Base-by-base conservation (phyloP, 192 early-diverging fungal genomes). In the Funneliformis mosseae region DNA sequence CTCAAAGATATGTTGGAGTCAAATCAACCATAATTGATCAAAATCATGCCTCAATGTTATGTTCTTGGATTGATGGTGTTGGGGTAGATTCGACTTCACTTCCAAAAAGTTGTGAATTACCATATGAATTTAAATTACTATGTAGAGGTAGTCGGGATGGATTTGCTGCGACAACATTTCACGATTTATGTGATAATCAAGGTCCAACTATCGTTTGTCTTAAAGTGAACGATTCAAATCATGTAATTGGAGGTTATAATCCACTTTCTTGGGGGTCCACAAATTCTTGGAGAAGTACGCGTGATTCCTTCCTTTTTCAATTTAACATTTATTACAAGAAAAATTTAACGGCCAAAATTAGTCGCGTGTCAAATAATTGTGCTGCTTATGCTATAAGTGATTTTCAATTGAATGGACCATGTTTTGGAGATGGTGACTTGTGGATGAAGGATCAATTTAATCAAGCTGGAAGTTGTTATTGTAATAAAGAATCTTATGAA, bases 401-500 rank as follows among this genome's bases (percentile, higher is more conserved):
- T 61, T 45, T 18, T 42, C 39, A 77, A 45, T 21, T 4, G 10
- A 4, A 25, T 25, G 76, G 76, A 11, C 76, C 76, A 21, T 77
- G 76, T 77, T 77, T 77, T 64, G 76, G 76, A 9, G 62, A 77
- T 77, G 76, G 76, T 45, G 76, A 77, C 41, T 64, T 77, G 18
- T 77, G 76, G 76, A 42, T 77, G 38, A 77, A 4, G 25, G 62
- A 77, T 46, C 21, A 77, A 11, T 77, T 77, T 77, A 48, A 77
- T 77, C 18, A 38, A 64, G 6, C 38, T 25, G 60, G 27, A 42
- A 64, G 8, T 77, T 77, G 76, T 46, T 64, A 33, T n/a, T 77
- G 76, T 64, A 61, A 66, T 27, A 61, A 39, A 27, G 76, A 77
- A 43, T 39, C 33, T 27, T 77, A 77, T 12, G 78, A 79, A 9